Conservation (phyloP, 352 stramenopile genomes). For the Plasmopara viticola region DNA sequence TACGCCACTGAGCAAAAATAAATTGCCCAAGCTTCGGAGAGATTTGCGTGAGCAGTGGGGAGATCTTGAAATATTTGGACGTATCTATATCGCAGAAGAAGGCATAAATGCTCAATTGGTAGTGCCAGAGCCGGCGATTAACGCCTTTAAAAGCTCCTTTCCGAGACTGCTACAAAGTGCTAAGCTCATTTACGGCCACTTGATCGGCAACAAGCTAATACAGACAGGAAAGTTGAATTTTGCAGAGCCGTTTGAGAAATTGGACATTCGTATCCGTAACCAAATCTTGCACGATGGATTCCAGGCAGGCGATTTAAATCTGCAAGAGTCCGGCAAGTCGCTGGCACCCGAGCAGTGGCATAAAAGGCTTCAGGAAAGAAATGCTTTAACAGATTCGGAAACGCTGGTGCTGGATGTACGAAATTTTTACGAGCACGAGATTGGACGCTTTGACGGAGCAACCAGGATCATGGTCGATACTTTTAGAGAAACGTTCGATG, state of each 20-base stretch:
- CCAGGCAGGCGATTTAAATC: conserved; percentile 15
- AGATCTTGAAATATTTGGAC: conserved; percentile 41
- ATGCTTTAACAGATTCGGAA: conserved; percentile 17
- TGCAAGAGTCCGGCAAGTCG: conserved; percentile 20
- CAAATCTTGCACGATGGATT: conserved; percentile 90
- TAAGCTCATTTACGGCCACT: conserved; percentile 26
- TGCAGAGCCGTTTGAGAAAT: conserved; percentile 47
- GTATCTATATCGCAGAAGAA: conserved; percentile 91
- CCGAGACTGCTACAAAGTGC: conserved; percentile 15
- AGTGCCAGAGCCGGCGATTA: conserved; percentile 73
- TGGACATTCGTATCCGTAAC: conserved; percentile 85
- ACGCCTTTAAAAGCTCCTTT: conserved; percentile 21
- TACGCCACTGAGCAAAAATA: conserved; percentile 25
- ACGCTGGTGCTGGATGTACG: conserved; percentile 44
- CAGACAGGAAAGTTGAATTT: not conserved
- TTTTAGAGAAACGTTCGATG: conserved; percentile 49
- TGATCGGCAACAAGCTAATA: conserved; percentile 14
- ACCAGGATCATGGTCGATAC: conserved; percentile 61
- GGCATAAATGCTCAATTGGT: conserved; percentile 94
- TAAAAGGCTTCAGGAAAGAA: conserved; percentile 28
- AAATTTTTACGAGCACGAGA: conserved; percentile 61
- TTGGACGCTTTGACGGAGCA: conserved; percentile 50
- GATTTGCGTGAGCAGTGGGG: conserved; percentile 36
- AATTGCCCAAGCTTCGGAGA: conserved; percentile 33
- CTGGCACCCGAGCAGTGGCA: conserved; percentile 33